These are phyloP conservation scores for Prunus campanulata DNA, from an alignment of 306 rosid genomes.

Conservation along the genomic window DNA sequence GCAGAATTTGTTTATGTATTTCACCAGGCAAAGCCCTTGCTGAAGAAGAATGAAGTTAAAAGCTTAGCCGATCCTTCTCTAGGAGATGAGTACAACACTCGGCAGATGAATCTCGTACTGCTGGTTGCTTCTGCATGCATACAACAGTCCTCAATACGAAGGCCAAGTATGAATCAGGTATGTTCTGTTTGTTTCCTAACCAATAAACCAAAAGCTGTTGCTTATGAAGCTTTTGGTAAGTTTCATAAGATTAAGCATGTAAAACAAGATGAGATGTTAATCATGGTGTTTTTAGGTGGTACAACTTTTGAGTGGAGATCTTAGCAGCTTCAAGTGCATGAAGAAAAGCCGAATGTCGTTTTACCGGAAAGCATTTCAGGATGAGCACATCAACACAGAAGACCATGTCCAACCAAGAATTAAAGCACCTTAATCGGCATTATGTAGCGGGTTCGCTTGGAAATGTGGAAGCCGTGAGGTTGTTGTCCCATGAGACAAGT, in stretches of 20 bases:
- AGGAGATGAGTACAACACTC: slow-evolving; percentile 42
- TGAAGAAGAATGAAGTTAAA: slow-evolving; percentile 55
- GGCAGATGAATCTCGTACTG: slow-evolving; percentile 60
- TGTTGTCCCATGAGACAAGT: neutral
- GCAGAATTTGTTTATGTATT: neutral
- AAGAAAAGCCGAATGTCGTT: slow-evolving; percentile 56
- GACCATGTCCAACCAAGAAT: slow-evolving; percentile 13
- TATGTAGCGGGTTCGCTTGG: neutral
- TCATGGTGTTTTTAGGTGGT: slow-evolving; percentile 43
- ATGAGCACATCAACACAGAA: slow-evolving; percentile 52
- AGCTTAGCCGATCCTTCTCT: slow-evolving; percentile 68
- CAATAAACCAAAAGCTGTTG: neutral
- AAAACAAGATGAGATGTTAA: too few species aligned
- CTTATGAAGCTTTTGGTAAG: too few species aligned
- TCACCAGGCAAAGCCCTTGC: slow-evolving; percentile 79
- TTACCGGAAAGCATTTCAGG: slow-evolving; percentile 54
- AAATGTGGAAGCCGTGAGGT: neutral
- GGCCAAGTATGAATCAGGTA: slow-evolving; percentile 83
- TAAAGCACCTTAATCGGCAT: slow-evolving; percentile 15
- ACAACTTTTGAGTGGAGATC: slow-evolving; percentile 69
- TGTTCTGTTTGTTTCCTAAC: slow-evolving; percentile 12
- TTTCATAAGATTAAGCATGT: too few species aligned
- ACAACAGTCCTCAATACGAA: slow-evolving; percentile 73
- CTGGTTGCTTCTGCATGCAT: slow-evolving; percentile 84
- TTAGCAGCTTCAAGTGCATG: slow-evolving; percentile 63